phyloP scores from a whole-genome alignment of 1,284 basidiomycete genomes.

The Paramarasmius palmivorus region DNA sequence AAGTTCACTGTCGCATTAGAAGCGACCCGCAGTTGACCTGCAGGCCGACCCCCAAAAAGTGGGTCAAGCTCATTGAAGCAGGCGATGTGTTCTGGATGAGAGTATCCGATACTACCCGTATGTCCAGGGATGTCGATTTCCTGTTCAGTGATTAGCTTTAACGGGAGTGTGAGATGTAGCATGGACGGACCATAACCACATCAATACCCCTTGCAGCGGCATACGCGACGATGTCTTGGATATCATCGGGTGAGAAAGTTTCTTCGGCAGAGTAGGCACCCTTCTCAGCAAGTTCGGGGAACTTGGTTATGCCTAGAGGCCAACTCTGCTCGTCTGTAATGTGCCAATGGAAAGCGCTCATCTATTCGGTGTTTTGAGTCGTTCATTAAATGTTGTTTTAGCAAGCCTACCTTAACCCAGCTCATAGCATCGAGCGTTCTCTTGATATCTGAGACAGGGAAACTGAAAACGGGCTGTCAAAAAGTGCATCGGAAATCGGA shows the following conservation, averaged over 20 bases:
- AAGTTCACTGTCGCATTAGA: conserved; percentile 44
- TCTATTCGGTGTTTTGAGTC: conserved; percentile 32
- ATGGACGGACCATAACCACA: neutral
- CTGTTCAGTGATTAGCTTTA: conserved; percentile 64
- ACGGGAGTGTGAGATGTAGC: neutral
- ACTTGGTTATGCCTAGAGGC: conserved; percentile 67
- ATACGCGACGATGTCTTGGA: conserved; percentile 66
- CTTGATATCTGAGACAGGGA: neutral
- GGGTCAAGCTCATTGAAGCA: conserved; percentile 68
- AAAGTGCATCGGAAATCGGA: neutral
- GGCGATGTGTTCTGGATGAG: conserved; percentile 75
- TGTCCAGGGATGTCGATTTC: conserved; percentile 85
- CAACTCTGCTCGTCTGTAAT: conserved; percentile 77
- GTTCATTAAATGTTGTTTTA: too few relatives aligned
- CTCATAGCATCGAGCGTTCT: conserved; percentile 59
- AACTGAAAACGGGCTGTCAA: neutral
- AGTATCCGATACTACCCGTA: conserved; percentile 63
- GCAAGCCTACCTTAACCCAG: conserved; percentile 74
- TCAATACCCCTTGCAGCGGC: conserved; percentile 61
- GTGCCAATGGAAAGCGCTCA: conserved; percentile 83
- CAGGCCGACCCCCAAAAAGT: too few relatives aligned
- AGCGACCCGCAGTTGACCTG: conserved; percentile 81
- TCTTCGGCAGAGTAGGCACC: conserved; percentile 66
- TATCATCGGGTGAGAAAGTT: conserved; percentile 62
- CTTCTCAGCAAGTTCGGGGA: conserved; percentile 58